phyloP scores from a whole-genome alignment of 768 basidiomycete species.

The Boletellus ananas region DNA sequence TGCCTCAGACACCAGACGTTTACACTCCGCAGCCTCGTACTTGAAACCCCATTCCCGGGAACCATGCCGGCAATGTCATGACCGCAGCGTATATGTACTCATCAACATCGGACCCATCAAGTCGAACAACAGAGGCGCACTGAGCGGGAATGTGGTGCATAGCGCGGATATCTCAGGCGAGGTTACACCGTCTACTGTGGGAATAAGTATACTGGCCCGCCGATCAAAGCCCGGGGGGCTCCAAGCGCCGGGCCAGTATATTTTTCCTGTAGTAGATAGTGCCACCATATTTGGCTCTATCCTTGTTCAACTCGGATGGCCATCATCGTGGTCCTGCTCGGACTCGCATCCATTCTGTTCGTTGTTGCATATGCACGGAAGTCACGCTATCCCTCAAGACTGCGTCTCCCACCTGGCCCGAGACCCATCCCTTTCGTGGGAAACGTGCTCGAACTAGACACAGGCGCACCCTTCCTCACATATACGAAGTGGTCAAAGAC shows the following conservation, averaged over 20 bases:
- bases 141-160: conserved; percentile 2
- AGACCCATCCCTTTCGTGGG: conserved; percentile 12
- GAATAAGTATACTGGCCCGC: too few species aligned
- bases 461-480: conserved; percentile 6
- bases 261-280: too few species aligned
- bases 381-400: neutral
- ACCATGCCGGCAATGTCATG: conserved; percentile 18
- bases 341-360: conserved; percentile 1
- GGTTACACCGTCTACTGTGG: too few species aligned
- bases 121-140: neutral
- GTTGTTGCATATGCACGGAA: neutral
- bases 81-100: conserved; percentile 5
- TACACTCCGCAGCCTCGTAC: conserved; percentile 9
- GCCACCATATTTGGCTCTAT: too few species aligned
- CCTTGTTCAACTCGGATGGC: too few species aligned
- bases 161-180: conserved; percentile 3
- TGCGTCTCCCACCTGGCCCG: conserved; percentile 14
- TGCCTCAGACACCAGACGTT: neutral
- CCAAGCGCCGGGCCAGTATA: too few species aligned
- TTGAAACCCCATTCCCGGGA: conserved; percentile 27
- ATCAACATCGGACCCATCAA: neutral
- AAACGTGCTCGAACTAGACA: conserved; percentile 11
- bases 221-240: too few species aligned
- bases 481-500: conserved; percentile 20
- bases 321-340: conserved; percentile 2